phyloP scores from a whole-genome alignment of 2,329 filamentous ascomycete genomes.

The Penicillium janthinellum region DNA sequence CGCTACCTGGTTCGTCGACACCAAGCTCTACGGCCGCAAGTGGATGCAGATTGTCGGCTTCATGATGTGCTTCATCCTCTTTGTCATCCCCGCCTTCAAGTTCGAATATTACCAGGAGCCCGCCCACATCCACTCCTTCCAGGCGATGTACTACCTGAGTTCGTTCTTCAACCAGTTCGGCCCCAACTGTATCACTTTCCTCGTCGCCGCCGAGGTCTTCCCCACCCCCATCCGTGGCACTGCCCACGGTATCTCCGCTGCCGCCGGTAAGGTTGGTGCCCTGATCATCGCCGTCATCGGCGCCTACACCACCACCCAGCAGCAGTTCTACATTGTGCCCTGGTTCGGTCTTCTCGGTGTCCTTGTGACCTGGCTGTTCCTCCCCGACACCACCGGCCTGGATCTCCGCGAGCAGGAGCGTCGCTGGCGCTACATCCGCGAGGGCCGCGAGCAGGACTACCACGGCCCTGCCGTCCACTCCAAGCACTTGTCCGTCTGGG shows the following conservation, averaged over 20 bases:
- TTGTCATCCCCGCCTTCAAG: slow-evolving; percentile 86
- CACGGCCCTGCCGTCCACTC: slow-evolving; percentile 91
- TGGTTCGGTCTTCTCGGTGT: slow-evolving; percentile 92
- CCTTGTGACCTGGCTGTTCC: slow-evolving; percentile 77
- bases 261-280: slow-evolving; percentile 83
- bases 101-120: slow-evolving; percentile 77
- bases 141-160: slow-evolving; percentile 96
- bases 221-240: slow-evolving; percentile 89
- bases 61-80: slow-evolving; percentile 89
- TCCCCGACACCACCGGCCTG: slow-evolving; percentile 92
- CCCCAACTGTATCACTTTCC: slow-evolving; percentile 93
- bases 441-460: slow-evolving; percentile 77
- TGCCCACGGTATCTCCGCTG: slow-evolving; percentile 90
- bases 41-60: slow-evolving; percentile 96
- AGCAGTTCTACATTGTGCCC: slow-evolving; percentile 87
- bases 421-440: slow-evolving; percentile 82
- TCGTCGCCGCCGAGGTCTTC: slow-evolving; percentile 91
- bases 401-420: slow-evolving; percentile 97
- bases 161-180: slow-evolving; percentile 99
- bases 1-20: slow-evolving; percentile 84
- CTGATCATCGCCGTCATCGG: slow-evolving; percentile 71
- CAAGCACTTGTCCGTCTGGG: slow-evolving; percentile 86
- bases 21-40: slow-evolving; percentile 94
- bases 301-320: slow-evolving; percentile 75
- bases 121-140: slow-evolving; percentile 77